Evolutionary conservation across 345 rosid species (phyloP).

Genomic region (Pistacia vera): DNA sequence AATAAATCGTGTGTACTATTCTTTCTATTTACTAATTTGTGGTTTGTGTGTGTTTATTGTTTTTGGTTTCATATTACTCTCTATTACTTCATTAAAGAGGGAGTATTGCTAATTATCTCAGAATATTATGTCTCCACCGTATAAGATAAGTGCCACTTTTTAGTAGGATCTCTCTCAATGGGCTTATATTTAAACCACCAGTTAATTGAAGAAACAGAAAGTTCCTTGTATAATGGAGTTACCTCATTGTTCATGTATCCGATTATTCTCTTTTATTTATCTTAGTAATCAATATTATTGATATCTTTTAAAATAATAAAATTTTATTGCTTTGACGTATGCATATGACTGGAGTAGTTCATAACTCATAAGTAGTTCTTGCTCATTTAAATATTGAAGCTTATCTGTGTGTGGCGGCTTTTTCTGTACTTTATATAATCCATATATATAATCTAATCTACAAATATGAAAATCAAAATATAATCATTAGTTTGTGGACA

Average conservation of each 20-base stretch:
- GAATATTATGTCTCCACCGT: constrained; percentile 17
- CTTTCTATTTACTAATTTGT: too few relatives aligned
- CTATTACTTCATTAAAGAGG: neutral
- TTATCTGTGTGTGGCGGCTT: neutral
- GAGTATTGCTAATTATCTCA: neutral
- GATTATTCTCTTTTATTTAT: too few relatives aligned
- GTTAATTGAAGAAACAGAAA: neutral
- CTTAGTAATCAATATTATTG: too few relatives aligned
- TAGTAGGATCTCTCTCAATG: neutral
- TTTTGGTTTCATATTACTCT: too few relatives aligned
- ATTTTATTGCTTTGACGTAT: too few relatives aligned
- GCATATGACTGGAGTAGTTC: neutral
- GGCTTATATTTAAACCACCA: neutral
- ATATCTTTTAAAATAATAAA: too few relatives aligned
- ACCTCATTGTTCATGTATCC: too few relatives aligned
- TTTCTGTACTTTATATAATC: constrained; percentile 13
- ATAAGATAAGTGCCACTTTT: neutral
- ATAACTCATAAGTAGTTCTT: neutral
- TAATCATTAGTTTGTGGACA: neutral
- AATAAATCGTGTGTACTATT: too few relatives aligned
- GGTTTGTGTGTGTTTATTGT: too few relatives aligned
- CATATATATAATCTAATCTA: constrained; percentile 1
- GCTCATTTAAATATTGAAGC: neutral
- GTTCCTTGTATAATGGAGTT: too few relatives aligned
- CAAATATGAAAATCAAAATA: neutral